Conservation (phyloP, 2,329 filamentous ascomycete species). For the Elsinoe batatas region DNA sequence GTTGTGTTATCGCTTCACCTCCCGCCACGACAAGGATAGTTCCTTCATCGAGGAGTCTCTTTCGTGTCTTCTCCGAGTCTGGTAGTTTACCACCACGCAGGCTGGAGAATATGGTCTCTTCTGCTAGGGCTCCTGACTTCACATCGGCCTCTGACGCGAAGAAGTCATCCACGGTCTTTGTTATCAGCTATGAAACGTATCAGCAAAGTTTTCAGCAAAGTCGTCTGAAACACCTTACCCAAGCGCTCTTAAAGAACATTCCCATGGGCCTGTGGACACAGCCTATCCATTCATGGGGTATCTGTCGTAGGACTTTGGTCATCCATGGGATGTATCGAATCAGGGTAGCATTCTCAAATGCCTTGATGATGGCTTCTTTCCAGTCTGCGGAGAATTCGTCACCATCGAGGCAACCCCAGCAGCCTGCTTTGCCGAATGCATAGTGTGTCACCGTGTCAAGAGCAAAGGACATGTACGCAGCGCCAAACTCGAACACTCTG, state of each 20-base stretch:
- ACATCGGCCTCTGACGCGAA: neutral
- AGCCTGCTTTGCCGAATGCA: slow-evolving; percentile 21
- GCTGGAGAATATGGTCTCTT: slow-evolving; percentile 19
- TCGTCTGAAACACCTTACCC: neutral
- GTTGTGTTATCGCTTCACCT: slow-evolving; percentile 19
- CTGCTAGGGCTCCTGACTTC: neutral
- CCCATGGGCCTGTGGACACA: slow-evolving; percentile 14
- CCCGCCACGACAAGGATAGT: slow-evolving; percentile 21
- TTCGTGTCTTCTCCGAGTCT: slow-evolving; percentile 17
- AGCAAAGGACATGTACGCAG: slow-evolving; percentile 22
- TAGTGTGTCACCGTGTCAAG: slow-evolving; percentile 31
- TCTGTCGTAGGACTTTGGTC: slow-evolving; percentile 14
- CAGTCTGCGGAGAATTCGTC: slow-evolving; percentile 21
- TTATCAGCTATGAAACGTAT: slow-evolving; percentile 2
- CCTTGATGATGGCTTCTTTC: slow-evolving; percentile 17
- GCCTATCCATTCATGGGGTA: slow-evolving; percentile 14
- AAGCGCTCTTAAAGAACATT: slow-evolving; percentile 11
- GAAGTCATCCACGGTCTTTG: slow-evolving; percentile 2
- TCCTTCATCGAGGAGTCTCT: slow-evolving; percentile 20
- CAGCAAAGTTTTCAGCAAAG: neutral
- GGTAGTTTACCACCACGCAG: slow-evolving; percentile 18
- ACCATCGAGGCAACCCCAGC: slow-evolving; percentile 16
- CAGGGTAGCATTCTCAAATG: slow-evolving; percentile 13
- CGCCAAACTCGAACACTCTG: slow-evolving; percentile 16
- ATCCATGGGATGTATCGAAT: slow-evolving; percentile 18